Conservation (phyloP, 352 stramenopile genomes). For the Aphanomyces euteiches region DNA sequence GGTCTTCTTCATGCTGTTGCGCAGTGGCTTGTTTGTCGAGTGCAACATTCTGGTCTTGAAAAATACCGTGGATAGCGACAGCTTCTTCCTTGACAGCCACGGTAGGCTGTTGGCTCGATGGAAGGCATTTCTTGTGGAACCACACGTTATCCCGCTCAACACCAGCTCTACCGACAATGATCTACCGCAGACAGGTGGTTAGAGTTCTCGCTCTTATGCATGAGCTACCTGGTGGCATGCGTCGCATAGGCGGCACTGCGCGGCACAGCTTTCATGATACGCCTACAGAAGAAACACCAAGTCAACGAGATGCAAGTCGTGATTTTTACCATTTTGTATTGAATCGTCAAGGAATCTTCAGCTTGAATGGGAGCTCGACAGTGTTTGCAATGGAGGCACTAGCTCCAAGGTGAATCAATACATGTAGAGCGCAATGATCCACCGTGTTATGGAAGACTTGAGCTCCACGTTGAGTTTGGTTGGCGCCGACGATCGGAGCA, state of each 20-base stretch:
- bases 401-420: background rate
- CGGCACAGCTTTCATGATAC: slow-evolving; percentile 9
- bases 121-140: slow-evolving; percentile 11
- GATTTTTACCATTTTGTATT: background rate
- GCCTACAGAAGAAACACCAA: slow-evolving; percentile 4
- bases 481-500: background rate
- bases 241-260: background rate
- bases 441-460: background rate
- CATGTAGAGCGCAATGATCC: background rate
- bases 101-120: background rate
- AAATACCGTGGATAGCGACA: background rate
- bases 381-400: slow-evolving; percentile 3
- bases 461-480: background rate
- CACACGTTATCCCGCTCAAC: background rate
- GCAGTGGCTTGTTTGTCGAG: too few species aligned
- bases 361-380: background rate
- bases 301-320: background rate
- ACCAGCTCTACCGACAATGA: background rate
- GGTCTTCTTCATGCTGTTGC: too few species aligned
- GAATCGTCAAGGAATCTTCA: background rate
- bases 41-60: background rate
- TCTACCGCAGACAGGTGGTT: background rate
- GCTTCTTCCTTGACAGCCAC: background rate
- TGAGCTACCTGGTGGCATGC: slow-evolving; percentile 1
- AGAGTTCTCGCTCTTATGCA: background rate